Percentiles rank a stretch among this genome's conserved stretches.
Evolutionary conservation across 2,329 filamentous ascomycete genomes (phyloP).

Genomic region (Knoxdaviesia capensis): DNA sequence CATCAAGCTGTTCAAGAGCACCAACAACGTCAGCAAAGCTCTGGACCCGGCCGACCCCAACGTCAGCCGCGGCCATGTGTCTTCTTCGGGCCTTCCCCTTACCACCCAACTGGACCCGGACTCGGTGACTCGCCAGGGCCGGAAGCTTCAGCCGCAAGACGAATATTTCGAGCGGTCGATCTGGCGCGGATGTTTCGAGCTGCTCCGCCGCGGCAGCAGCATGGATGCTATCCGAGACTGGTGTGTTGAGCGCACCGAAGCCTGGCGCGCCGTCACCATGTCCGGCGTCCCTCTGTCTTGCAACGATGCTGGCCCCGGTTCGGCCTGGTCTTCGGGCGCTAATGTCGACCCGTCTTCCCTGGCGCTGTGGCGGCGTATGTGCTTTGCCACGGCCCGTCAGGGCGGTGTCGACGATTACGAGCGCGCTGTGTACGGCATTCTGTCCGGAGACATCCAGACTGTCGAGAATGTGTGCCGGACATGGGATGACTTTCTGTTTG

Average conservation of each 20-base stretch:
- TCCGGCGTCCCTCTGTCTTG: conserved; percentile 45
- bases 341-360: conserved; percentile 13
- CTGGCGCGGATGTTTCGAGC: conserved; percentile 88
- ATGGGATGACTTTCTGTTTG: conserved; percentile 78
- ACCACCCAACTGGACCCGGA: conserved; percentile 88
- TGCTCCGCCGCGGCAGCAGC: conserved; percentile 65
- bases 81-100: conserved; percentile 40
- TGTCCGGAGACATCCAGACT: conserved; percentile 67
- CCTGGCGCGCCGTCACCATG: conserved; percentile 73
- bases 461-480: conserved; percentile 57
- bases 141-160: conserved; percentile 62
- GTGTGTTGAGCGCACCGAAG: conserved; percentile 69
- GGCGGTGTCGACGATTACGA: conserved; percentile 59
- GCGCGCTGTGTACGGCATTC: conserved; percentile 70
- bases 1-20: conserved; percentile 75
- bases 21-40: conserved; percentile 39
- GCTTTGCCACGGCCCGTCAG: conserved; percentile 49
- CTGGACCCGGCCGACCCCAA: conserved; percentile 41
- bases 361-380: conserved; percentile 60
- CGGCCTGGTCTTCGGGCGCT: not conserved
- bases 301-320: conserved; percentile 19
- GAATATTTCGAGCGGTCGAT: conserved; percentile 76
- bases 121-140: conserved; percentile 59
- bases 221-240: conserved; percentile 61
- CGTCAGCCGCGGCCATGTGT: conserved; percentile 33